Conservation (phyloP, 176 grass and related monocot species). For the Avena atlantica region DNA sequence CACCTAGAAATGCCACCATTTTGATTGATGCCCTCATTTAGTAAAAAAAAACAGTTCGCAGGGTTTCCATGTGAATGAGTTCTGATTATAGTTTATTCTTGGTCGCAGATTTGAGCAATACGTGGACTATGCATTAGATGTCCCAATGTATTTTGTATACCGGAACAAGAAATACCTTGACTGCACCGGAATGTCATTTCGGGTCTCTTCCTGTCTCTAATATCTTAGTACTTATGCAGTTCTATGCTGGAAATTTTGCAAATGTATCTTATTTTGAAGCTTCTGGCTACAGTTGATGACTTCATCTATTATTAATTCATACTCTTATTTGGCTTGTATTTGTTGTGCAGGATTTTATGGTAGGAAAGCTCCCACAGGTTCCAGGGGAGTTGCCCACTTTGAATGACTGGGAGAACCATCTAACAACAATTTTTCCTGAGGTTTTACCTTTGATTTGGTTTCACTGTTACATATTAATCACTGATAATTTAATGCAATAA, state of each 20-base stretch:
- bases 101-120: conserved; percentile 87
- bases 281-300: neutral
- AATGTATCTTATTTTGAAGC: neutral
- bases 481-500: conserved; percentile 30
- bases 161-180: conserved; percentile 93
- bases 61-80: conserved; percentile 31
- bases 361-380: conserved; percentile 80
- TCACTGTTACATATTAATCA: conserved; percentile 17
- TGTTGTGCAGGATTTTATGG: conserved; percentile 91
- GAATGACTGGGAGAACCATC: conserved; percentile 99
- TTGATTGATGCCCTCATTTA: conserved; percentile 35
- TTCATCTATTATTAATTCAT: conserved; percentile 27
- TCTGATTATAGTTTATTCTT: conserved; percentile 41
- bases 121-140: conserved; percentile 94
- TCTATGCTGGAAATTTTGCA: conserved; percentile 16
- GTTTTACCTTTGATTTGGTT: conserved; percentile 49
- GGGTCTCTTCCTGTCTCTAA: conserved; percentile 64
- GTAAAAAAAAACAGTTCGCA: conserved; percentile 35
- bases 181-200: conserved; percentile 95
- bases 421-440: conserved; percentile 99
- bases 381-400: conserved; percentile 92
- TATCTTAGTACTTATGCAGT: conserved; percentile 17
- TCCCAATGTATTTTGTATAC: conserved; percentile 99
- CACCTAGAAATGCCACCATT: neutral
- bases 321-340: conserved; percentile 25